Evolutionary conservation across 192 early-diverging fungal genomes (phyloP), one percentile per base, ranked within the genome.

Genomic region (Gryganskiella cystojenkinii): DNA sequence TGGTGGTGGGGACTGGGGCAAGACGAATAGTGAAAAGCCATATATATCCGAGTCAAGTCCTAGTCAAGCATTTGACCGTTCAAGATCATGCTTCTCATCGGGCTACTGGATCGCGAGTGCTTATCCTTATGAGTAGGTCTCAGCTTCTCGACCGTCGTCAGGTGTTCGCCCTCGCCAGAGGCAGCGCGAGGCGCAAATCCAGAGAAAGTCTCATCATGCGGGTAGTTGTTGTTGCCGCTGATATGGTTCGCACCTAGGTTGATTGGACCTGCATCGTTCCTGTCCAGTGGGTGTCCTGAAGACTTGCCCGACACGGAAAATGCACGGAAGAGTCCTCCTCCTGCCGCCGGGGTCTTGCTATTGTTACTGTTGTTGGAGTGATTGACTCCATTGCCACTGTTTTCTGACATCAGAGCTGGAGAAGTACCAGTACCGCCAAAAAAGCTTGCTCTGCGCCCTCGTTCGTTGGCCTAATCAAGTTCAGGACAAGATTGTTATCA

Each of bases 1-100:
- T n/a, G n/a, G n/a, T n/a, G n/a, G n/a, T n/a, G n/a, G n/a, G n/a
- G n/a, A n/a, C n/a, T n/a, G n/a, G n/a, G n/a, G n/a, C n/a, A n/a
- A n/a, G n/a, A 40, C 37, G 37, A 13, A 40, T 5, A 40, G 37
- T 5, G 5, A 40, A 9, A 13, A 40, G 13, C 7, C 5, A 40
- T 40, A 40, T 9, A 40, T 5, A 40, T 40, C 37, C 37, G 13
- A 13, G 7, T 40, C n/a, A 1, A 2, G 9, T 11, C 30, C 47
- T 78, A 78, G 33, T 78, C 74, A 24, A 78, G 67, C 74, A 78
- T 78, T 31, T 78, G 74, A 33, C 74, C 74, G 49, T 67, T 67
- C 54, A 78, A 40, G 51, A 78, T 78, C 66, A 78, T 64, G 64
- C 61, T 69, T 22, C 74, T 54, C 74, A 78, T 78, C 3, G 74